Evolutionary conservation across 805 yeast species (phyloP).

Genomic region (Monosporozyma solicola): DNA sequence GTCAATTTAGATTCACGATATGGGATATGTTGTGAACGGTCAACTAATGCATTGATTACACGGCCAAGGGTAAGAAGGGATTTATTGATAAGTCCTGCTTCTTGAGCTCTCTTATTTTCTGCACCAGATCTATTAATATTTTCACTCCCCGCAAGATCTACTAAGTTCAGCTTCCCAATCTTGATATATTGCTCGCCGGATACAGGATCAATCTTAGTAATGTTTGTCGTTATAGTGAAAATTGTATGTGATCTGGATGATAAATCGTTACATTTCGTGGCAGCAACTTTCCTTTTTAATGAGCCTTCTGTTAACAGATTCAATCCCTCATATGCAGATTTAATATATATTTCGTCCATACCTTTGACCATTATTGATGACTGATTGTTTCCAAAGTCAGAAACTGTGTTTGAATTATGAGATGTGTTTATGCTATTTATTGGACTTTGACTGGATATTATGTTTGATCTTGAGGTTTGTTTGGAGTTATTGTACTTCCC

Average conservation of each 20-base stretch:
- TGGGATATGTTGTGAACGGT: conserved; percentile 62
- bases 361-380: conserved; percentile 45
- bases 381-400: background rate
- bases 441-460: background rate
- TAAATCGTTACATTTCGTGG: conserved; percentile 66
- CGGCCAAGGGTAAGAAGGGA: conserved; percentile 77
- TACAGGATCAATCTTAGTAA: conserved; percentile 40
- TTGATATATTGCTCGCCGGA: conserved; percentile 44
- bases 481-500: background rate
- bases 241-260: conserved; percentile 78
- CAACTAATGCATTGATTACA: conserved; percentile 68
- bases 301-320: conserved; percentile 48
- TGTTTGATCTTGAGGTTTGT: background rate
- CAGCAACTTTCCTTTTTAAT: conserved; percentile 58
- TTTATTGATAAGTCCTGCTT: conserved; percentile 86
- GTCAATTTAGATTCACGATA: conserved; percentile 80
- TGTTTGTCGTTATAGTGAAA: conserved; percentile 55
- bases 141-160: conserved; percentile 93
- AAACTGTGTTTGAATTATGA: background rate
- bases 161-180: conserved; percentile 67
- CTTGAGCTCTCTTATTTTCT: conserved; percentile 71
- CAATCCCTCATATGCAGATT: conserved; percentile 43
- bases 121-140: conserved; percentile 82
- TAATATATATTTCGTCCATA: conserved; percentile 45
- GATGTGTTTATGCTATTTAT: background rate